Base-by-base conservation (phyloP, 345 rosid species). In the Eucalyptus virginea region DNA sequence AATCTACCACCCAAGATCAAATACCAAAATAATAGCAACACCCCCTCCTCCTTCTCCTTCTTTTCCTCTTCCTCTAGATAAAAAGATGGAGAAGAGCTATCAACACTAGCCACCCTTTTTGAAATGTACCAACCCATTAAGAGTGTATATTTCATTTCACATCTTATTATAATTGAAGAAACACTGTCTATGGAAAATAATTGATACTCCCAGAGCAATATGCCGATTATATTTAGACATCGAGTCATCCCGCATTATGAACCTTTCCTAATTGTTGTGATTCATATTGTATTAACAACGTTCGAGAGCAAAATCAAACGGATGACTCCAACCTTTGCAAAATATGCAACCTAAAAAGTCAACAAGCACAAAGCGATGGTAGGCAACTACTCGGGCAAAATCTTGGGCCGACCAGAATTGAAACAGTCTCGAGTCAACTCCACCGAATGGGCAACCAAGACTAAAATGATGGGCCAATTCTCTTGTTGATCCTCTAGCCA, bases 71-170 rank as follows among this genome's bases (percentile, higher is more conserved):
- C 19, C 19, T 52, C 56, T 52, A 52, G 8, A 52, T 52, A 52
- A 52, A 52, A 52, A 19, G 24, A 52, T 19, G 56, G 24, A 19
- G 24, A 52, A 52, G 58, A 52, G 24, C 26, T 21, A 52, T 50
- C 8, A 52, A 52, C 0, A 21, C 26, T 0, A 19, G 58, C 58
- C 0, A 52, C 58, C 24, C 58, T 52, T 3, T 52, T 3, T 19
- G 9, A 52, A 52, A 19, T 52, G 10, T 52, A 0, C 23, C 58
- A 50, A 50, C 58, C 58, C 58, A 52, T 52, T 18, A 8, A 52
- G 58, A 52, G 56, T 19, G 0, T 19, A 52, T 52, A 17, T 10
- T 52, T 52, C 0, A 52, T 52, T 52, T 52, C 4, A 0, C 10
- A 52, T 52, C 56, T 52, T 52, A 7, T 50, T 52, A 52, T 52